Evolutionary conservation across 2,329 filamentous ascomycete species (phyloP).

Genomic region (Fusarium redolens): DNA sequence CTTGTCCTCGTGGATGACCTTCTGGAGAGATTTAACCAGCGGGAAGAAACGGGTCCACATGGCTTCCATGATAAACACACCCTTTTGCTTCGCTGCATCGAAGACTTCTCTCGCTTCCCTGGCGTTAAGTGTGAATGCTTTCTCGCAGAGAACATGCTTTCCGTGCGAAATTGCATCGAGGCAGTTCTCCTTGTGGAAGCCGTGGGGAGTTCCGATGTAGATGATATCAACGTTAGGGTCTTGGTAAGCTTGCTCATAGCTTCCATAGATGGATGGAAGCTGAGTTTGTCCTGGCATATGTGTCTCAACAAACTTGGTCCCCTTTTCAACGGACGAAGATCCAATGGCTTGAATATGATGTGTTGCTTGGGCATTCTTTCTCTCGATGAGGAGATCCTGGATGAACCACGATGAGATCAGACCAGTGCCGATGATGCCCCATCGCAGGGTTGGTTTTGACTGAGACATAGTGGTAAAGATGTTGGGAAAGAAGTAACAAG

Average conservation of each 20-base stretch:
- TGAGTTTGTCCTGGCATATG: neutral
- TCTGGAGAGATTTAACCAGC: constrained; percentile 49
- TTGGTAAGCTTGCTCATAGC: constrained; percentile 54
- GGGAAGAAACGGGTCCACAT: constrained; percentile 60
- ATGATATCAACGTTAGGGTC: constrained; percentile 57
- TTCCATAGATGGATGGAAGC: constrained; percentile 51
- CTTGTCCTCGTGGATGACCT: constrained; percentile 53
- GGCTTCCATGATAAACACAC: constrained; percentile 59
- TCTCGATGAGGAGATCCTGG: constrained; percentile 52
- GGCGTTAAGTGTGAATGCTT: constrained; percentile 57
- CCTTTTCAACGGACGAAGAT: constrained; percentile 54
- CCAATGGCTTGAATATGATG: constrained; percentile 58
- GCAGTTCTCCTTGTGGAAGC: constrained; percentile 57
- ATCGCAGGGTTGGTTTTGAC: constrained; percentile 46
- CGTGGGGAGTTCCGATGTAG: constrained; percentile 59
- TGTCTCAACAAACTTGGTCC: constrained; percentile 21
- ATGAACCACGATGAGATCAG: constrained; percentile 60
- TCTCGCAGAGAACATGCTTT: constrained; percentile 60
- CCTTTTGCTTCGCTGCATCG: constrained; percentile 51
- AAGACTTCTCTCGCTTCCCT: constrained; percentile 55
- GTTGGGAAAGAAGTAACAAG: neutral
- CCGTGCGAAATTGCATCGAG: constrained; percentile 56
- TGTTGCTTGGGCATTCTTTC: constrained; percentile 50
- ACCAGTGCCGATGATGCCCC: constrained; percentile 56
- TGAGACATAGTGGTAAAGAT: neutral